Percentiles rank a stretch among this genome's conserved stretches.
These are phyloP conservation scores for Rhynchosporium graminicola DNA, from an alignment of 2,329 filamentous ascomycete genomes.

Conservation along the genomic window DNA sequence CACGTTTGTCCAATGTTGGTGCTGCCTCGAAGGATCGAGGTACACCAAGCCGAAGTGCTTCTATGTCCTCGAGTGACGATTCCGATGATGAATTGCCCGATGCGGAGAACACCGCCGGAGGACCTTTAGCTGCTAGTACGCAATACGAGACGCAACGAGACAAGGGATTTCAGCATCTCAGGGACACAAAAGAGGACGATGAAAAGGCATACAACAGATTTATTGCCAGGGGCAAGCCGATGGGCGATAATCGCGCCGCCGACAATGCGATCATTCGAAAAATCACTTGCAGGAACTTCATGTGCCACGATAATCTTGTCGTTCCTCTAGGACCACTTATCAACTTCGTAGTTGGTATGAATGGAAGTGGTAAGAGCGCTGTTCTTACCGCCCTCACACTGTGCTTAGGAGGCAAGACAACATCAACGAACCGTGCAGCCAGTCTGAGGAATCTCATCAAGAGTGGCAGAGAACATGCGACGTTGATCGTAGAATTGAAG, in stretches of 20 bases:
- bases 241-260: constrained; percentile 71
- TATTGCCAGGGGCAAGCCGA: constrained; percentile 46
- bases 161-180: constrained; percentile 58
- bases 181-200: constrained; percentile 60
- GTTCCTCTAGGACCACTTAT: constrained; percentile 90
- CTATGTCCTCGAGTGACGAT: constrained; percentile 35
- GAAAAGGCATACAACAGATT: constrained; percentile 63
- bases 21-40: constrained; percentile 27
- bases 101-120: constrained; percentile 24
- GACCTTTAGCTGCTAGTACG: constrained; percentile 46
- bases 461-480: constrained; percentile 75
- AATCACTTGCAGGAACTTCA: constrained; percentile 89
- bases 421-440: constrained; percentile 86
- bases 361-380: constrained; percentile 96
- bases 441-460: constrained; percentile 91
- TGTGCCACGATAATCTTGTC: constrained; percentile 85
- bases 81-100: constrained; percentile 35
- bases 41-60: constrained; percentile 23
- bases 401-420: constrained; percentile 92
- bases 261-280: constrained; percentile 87
- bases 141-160: constrained; percentile 65
- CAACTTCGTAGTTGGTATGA: constrained; percentile 97
- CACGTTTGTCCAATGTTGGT: constrained; percentile 40
- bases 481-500: constrained; percentile 82
- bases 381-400: constrained; percentile 90